Percentiles rank a stretch among this genome's conserved stretches.
Evolutionary conservation across 2,329 filamentous ascomycete species (phyloP).

Genomic region (Seiridium cupressi): DNA sequence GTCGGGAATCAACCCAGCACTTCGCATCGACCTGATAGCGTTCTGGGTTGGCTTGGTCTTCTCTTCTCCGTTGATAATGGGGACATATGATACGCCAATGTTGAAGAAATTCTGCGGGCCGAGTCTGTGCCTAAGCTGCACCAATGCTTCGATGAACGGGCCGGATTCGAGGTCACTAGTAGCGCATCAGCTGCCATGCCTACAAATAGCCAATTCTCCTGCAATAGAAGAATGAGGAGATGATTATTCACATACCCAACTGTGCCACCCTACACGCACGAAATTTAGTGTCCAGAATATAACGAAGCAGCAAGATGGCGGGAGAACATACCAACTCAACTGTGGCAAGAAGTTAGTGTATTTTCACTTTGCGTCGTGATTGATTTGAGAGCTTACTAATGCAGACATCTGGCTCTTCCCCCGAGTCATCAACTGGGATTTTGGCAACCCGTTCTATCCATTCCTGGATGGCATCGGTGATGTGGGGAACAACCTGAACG

Average conservation of each 20-base stretch:
- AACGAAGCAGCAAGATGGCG: too few relatives aligned
- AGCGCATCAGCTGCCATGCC: too few relatives aligned
- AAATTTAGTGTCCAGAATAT: too few relatives aligned
- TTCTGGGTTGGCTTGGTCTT: slow-evolving; percentile 46
- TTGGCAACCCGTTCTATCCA: slow-evolving; percentile 86
- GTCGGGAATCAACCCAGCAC: slow-evolving; percentile 71
- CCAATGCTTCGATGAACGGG: slow-evolving; percentile 85
- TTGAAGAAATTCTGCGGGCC: slow-evolving; percentile 81
- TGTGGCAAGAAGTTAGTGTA: too few relatives aligned
- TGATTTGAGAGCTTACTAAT: slow-evolving; percentile 59
- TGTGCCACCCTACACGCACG: slow-evolving; percentile 48
- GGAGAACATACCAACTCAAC: too few relatives aligned
- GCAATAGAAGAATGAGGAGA: too few relatives aligned
- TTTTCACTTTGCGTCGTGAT: too few relatives aligned
- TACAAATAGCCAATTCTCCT: too few relatives aligned
- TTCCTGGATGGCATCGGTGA: slow-evolving; percentile 88
- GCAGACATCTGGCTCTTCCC: slow-evolving; percentile 83
- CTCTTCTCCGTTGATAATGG: slow-evolving; percentile 42
- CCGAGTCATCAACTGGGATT: slow-evolving; percentile 83
- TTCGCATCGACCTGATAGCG: slow-evolving; percentile 80
- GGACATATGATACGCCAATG: slow-evolving; percentile 87
- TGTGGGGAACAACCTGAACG: slow-evolving; percentile 87
- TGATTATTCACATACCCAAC: slow-evolving; percentile 32
- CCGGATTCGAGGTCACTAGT: slow-evolving; percentile 21
- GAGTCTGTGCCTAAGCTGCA: slow-evolving; percentile 70